These are phyloP conservation scores for Noccaea caerulescens DNA, from an alignment of 345 rosid species.

Conservation along the genomic window DNA sequence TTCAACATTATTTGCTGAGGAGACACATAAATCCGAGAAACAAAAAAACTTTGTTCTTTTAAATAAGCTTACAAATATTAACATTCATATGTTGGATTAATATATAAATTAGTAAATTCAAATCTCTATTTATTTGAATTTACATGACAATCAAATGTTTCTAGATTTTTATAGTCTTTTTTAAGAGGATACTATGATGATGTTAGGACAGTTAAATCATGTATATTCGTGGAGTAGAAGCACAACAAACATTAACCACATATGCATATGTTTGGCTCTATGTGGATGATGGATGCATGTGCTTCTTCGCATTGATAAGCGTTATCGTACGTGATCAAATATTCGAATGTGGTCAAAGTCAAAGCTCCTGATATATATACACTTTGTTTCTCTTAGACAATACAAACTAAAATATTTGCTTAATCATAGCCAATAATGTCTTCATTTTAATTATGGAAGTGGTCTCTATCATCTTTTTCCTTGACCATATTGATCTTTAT, in stretches of 20 bases:
- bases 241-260: slow-evolving; percentile 41
- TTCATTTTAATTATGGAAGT: slow-evolving; percentile 11
- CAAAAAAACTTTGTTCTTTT: too few relatives aligned
- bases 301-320: slow-evolving; percentile 39
- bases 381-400: slow-evolving; percentile 21
- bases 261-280: slow-evolving; percentile 39
- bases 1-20: too few relatives aligned
- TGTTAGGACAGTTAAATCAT: slow-evolving; percentile 22
- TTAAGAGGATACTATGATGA: slow-evolving; percentile 19
- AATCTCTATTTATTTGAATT: neutral
- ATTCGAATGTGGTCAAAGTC: slow-evolving; percentile 44
- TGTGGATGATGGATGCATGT: slow-evolving; percentile 37
- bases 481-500: slow-evolving; percentile 1
- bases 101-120: too few relatives aligned
- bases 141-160: slow-evolving; percentile 2
- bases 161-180: slow-evolving; percentile 6
- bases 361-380: slow-evolving; percentile 24
- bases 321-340: slow-evolving; percentile 24
- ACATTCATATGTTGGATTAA: too few relatives aligned
- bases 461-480: slow-evolving; percentile 4
- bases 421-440: slow-evolving; percentile 36
- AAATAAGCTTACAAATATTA: too few relatives aligned
- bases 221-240: slow-evolving; percentile 35
- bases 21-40: too few relatives aligned
- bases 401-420: slow-evolving; percentile 29